These are phyloP conservation scores for Coemansia sp. DNA, from an alignment of 371 early-diverging fungal genomes.

Conservation along the genomic window DNA sequence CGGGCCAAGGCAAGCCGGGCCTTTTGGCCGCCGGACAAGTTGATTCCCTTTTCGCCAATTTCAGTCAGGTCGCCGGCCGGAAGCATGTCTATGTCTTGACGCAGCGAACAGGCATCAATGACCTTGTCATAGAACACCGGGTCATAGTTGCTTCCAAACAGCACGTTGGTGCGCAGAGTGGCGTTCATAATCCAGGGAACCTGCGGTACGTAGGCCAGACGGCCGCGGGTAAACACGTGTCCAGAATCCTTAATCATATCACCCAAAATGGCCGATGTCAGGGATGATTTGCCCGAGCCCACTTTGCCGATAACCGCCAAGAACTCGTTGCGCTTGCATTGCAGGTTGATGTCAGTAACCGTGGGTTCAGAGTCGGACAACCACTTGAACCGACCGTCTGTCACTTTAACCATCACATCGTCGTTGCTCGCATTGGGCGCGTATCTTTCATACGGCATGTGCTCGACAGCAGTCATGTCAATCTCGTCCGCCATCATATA, in stretches of 20 bases:
- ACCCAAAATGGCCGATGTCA: constrained; percentile 82
- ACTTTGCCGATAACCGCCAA: constrained; percentile 84
- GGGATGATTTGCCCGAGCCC: constrained; percentile 88
- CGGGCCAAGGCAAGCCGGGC: constrained; percentile 76
- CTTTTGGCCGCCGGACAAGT: constrained; percentile 85
- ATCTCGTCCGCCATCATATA: too few relatives aligned
- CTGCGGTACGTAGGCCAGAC: constrained; percentile 87
- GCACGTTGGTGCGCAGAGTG: constrained; percentile 88
- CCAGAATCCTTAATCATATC: constrained; percentile 62
- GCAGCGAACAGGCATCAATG: constrained; percentile 61
- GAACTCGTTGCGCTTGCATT: constrained; percentile 64
- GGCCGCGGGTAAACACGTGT: constrained; percentile 50
- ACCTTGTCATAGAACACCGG: constrained; percentile 66
- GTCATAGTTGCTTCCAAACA: constrained; percentile 84
- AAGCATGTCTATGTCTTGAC: constrained; percentile 74
- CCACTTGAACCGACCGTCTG: constrained; percentile 56
- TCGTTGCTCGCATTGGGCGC: constrained; percentile 13
- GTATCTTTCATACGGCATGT: constrained; percentile 50
- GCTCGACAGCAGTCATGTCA: constrained; percentile 78
- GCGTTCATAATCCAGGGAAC: constrained; percentile 95
- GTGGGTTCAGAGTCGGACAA: constrained; percentile 47
- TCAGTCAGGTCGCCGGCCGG: constrained; percentile 85
- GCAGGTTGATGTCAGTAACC: constrained; percentile 64
- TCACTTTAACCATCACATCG: constrained; percentile 41
- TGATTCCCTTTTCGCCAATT: constrained; percentile 93